A percentile compares a stretch with the other conserved stretches of the same genome.
phyloP scores from a whole-genome alignment of 78 protist genomes.

The Capsaspora owczarzaki region DNA sequence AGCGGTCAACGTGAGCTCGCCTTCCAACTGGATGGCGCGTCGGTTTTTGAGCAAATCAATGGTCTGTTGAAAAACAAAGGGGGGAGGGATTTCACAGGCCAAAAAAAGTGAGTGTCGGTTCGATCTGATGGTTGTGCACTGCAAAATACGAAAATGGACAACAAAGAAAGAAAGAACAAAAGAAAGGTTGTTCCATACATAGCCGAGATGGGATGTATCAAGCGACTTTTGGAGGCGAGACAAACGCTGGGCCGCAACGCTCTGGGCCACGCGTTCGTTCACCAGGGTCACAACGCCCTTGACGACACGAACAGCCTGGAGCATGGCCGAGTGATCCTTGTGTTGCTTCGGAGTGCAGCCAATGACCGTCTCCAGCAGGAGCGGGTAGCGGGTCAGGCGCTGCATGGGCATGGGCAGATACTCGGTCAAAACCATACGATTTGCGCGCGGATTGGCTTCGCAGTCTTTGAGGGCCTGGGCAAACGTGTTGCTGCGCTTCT shows the following conservation, averaged over 20 bases:
- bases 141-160: neutral
- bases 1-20: neutral
- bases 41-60: neutral
- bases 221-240: neutral
- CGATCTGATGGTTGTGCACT: no score
- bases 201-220: neutral
- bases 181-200: neutral
- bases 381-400: conserved; percentile 9
- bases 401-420: neutral
- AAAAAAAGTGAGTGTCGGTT: neutral
- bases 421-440: neutral
- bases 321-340: neutral
- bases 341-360: neutral
- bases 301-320: neutral
- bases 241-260: neutral
- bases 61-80: neutral
- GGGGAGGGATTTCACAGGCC: neutral
- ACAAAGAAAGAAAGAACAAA: neutral
- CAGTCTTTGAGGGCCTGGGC: neutral
- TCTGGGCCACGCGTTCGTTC: neutral
- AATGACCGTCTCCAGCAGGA: neutral
- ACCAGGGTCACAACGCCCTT: neutral
- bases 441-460: neutral
- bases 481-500: neutral
- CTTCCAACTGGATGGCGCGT: neutral